Evolutionary conservation across 805 yeast genomes (phyloP), one percentile per base, ranked within the genome.

Genomic region (Myxozyma geophila): DNA sequence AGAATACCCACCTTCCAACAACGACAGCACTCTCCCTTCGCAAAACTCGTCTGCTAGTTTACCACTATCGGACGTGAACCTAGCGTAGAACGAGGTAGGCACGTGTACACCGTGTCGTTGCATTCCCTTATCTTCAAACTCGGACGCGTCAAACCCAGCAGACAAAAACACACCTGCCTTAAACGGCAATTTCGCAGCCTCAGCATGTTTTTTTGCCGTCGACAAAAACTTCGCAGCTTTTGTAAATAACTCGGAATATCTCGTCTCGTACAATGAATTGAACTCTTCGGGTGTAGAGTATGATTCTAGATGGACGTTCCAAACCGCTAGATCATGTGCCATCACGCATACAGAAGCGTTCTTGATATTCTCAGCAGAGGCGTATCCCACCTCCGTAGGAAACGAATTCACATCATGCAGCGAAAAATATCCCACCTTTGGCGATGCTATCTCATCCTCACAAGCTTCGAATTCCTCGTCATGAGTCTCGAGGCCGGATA

Each of bases 101-200:
- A 90, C 91, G 70, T 87, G 86, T 33, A 88, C 90, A 0, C 85
- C 85, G 73, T 90, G 96, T 59, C 96, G 79, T 75, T 90, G 96
- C 96, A 90, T 90, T 55, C 87, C 83, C n/a, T 84, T 84, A 62
- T 86, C 86, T 72, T 90, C 96, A 74, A 83, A 87, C 73, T 90
- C 96, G 17, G 89, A 85, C 1, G 95, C 96, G 76, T 90, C 96
- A 73, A 90, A 90, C 1, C 96, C 96, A 0, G 96, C 92, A 50
- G 96, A 89, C 0, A 90, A 80, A n/a, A 87, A 81, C 2, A 90
- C 83, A 63, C 89, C 67, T 0, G 86, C 83, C 66, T 81, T 82
- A 73, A 84, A 85, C 1, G 80, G 79, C 70, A 75, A 76, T 5
- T 37, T 44, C 7, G n/a, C 33, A 2, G 12, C 23, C 44, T 23